These are phyloP conservation scores for Linum lewisii DNA, from an alignment of 345 rosid genomes.

Conservation along the genomic window DNA sequence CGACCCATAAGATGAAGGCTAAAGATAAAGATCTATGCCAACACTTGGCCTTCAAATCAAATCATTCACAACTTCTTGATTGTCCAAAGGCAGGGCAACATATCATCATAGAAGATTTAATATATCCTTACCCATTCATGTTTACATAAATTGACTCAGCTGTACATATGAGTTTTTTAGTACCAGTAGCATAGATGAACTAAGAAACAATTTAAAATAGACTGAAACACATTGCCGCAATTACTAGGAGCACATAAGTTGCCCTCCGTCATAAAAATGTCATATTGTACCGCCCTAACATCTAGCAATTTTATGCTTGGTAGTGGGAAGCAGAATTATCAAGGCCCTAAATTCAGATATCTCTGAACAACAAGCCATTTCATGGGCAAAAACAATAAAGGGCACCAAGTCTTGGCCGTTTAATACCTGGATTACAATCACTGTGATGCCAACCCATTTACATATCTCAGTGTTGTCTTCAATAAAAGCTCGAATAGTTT, in stretches of 20 bases:
- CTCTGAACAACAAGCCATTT: not conserved
- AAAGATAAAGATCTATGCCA: not conserved
- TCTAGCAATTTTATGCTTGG: not conserved
- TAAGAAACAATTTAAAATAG: not conserved
- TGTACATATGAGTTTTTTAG: not conserved
- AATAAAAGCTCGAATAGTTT: constrained; percentile 51
- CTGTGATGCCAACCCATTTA: constrained; percentile 75
- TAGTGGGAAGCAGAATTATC: not conserved
- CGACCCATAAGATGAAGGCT: constrained; percentile 6
- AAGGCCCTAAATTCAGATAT: not conserved
- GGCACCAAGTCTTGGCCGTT: not conserved
- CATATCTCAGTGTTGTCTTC: constrained; percentile 61
- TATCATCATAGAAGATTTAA: not conserved
- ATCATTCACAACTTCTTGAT: not conserved
- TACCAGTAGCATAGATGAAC: not conserved
- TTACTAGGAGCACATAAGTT: too few relatives aligned
- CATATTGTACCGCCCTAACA: not conserved
- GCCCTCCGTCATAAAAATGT: too few relatives aligned
- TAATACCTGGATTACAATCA: constrained; percentile 57
- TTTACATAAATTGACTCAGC: not conserved
- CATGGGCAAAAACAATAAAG: not conserved
- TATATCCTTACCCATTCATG: not conserved
- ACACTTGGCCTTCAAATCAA: not conserved
- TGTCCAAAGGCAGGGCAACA: not conserved
- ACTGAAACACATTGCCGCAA: not conserved